Conservation (phyloP, 1,139 yeast species). For the Hyphopichia buzzinii region DNA sequence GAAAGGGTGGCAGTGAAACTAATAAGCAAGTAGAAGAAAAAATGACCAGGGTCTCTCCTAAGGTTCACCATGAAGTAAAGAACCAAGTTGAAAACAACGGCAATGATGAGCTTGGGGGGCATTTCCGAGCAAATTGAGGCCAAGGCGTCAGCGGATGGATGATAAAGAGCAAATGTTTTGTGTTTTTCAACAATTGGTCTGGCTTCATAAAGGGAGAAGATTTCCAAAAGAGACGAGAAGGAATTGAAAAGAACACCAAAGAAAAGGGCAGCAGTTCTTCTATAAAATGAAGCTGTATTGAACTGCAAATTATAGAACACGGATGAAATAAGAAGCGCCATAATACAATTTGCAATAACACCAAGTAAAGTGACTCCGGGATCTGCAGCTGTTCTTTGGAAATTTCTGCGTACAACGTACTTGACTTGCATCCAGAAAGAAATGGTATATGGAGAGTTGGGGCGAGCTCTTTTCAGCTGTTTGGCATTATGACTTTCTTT, state of each 20-base stretch:
- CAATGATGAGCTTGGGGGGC: conserved; percentile 50
- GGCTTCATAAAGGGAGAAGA: conserved; percentile 52
- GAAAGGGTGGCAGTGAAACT: conserved; percentile 45
- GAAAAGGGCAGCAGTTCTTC: conserved; percentile 57
- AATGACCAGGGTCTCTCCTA: conserved; percentile 58
- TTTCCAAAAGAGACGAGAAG: conserved; percentile 56
- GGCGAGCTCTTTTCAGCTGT: conserved; percentile 24
- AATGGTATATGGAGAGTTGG: conserved; percentile 32
- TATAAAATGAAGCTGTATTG: conserved; percentile 52
- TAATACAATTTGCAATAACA: conserved; percentile 24
- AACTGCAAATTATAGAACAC: conserved; percentile 50
- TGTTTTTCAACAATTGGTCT: conserved; percentile 64
- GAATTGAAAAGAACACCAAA: conserved; percentile 58
- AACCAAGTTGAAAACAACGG: conserved; percentile 44
- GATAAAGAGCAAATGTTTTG: conserved; percentile 60
- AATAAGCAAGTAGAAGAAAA: conserved; percentile 51
- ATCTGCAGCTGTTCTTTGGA: conserved; percentile 27
- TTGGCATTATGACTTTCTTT: conserved; percentile 26
- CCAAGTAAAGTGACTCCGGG: conserved; percentile 27
- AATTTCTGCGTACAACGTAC: conserved; percentile 26
- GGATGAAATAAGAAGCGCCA: conserved; percentile 42
- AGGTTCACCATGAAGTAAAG: conserved; percentile 59
- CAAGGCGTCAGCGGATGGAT: conserved; percentile 65
- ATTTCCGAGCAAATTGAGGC: conserved; percentile 58
- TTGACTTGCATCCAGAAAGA: conserved; percentile 33